These are phyloP conservation scores for Fagopyrum homotropicum DNA, from an alignment of 148 eudicot species.

Conservation along the genomic window DNA sequence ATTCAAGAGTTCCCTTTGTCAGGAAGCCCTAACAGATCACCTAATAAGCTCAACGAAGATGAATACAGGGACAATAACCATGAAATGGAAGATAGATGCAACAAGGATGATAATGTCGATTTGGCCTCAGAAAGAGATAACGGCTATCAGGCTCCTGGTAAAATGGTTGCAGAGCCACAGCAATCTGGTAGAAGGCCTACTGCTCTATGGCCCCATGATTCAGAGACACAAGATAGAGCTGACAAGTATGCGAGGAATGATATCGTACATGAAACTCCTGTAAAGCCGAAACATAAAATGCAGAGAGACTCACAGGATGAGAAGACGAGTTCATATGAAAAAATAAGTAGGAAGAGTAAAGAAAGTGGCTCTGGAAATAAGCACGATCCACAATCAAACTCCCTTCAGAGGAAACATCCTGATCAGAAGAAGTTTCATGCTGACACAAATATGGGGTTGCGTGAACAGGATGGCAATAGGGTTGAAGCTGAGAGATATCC, in stretches of 20 bases:
- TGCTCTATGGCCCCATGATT: conserved; percentile 30
- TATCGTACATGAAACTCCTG: conserved; percentile 24
- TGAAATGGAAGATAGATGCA: conserved; percentile 24
- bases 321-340: conserved; percentile 34
- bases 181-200: conserved; percentile 39
- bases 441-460: conserved; percentile 19
- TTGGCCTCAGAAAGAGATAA: conserved; percentile 28
- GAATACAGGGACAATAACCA: conserved; percentile 26
- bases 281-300: conserved; percentile 32
- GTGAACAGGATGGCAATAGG: conserved; percentile 28
- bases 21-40: conserved; percentile 27
- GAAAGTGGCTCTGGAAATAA: conserved; percentile 32
- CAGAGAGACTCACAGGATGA: conserved; percentile 34
- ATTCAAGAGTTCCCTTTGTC: conserved; percentile 28
- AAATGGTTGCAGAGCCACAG: conserved; percentile 34
- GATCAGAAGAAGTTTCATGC: conserved; percentile 34
- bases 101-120: conserved; percentile 32
- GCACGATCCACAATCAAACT: conserved; percentile 20
- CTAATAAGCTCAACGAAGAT: conserved; percentile 36
- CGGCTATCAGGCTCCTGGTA: conserved; percentile 26
- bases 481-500: conserved; percentile 24
- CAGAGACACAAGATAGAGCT: conserved; percentile 36
- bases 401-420: conserved; percentile 29
- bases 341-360: conserved; percentile 28
- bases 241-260: conserved; percentile 31